These are phyloP conservation scores for Wickerhamiella shivajii DNA, from an alignment of 805 yeast genomes.

Conservation along the genomic window DNA sequence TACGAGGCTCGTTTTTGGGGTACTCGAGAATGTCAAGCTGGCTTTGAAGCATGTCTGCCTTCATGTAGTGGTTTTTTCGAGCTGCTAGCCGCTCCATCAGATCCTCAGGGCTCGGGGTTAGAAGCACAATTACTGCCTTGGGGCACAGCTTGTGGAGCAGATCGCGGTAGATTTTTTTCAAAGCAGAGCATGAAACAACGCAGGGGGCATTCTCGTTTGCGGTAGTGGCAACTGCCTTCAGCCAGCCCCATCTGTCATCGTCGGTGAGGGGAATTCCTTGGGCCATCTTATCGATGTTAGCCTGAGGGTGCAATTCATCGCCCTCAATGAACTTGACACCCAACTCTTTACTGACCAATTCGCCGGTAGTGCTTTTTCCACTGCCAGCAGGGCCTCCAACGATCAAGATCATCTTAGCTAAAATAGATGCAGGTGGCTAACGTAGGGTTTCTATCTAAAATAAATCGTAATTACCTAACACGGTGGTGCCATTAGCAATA, in stretches of 20 bases:
- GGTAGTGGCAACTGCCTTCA: conserved; percentile 33
- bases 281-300: conserved; percentile 72
- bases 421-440: too few species aligned
- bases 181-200: conserved; percentile 73
- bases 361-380: conserved; percentile 76
- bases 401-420: conserved; percentile 24
- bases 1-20: conserved; percentile 30
- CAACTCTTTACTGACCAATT: conserved; percentile 32
- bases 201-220: conserved; percentile 23
- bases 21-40: conserved; percentile 65
- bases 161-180: conserved; percentile 62
- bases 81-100: conserved; percentile 43
- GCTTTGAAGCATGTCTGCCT: conserved; percentile 64
- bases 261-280: conserved; percentile 69
- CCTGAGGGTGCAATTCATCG: conserved; percentile 59
- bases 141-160: conserved; percentile 30
- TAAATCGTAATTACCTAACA: too few species aligned
- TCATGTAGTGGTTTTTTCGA: conserved; percentile 79
- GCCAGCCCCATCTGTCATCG: conserved; percentile 90
- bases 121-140: conserved; percentile 42
- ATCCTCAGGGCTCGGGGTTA: conserved; percentile 49
- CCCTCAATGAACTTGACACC: conserved; percentile 65
- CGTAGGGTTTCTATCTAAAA: too few species aligned
- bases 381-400: conserved; percentile 96
- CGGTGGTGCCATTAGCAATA: too few species aligned